These are phyloP conservation scores for Forsythia viridissima DNA, from an alignment of 257 asterid genomes.

Conservation along the genomic window DNA sequence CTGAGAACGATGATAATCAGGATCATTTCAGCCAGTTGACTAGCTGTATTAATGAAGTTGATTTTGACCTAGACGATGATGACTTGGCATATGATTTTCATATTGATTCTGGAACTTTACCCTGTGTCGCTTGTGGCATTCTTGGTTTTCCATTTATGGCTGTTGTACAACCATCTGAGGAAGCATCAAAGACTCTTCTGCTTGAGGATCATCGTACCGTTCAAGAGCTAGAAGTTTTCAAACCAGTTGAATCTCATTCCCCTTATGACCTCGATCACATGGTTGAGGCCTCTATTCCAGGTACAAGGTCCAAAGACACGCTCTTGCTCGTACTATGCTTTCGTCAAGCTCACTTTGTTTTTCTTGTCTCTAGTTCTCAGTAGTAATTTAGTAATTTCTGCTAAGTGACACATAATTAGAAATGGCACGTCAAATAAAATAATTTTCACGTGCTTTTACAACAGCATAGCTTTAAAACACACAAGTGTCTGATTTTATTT, in stretches of 20 bases:
- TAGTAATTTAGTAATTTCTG: constrained; percentile 19
- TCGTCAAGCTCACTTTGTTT: background rate
- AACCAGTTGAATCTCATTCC: constrained; percentile 32
- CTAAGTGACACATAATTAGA: background rate
- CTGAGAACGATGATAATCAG: constrained; percentile 30
- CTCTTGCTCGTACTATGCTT: background rate
- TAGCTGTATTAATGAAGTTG: constrained; percentile 54
- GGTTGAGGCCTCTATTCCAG: constrained; percentile 43
- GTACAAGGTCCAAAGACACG: constrained; percentile 36
- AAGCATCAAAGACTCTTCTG: constrained; percentile 45
- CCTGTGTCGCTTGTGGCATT: constrained; percentile 95
- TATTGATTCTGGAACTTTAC: constrained; percentile 87
- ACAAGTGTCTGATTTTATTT: background rate
- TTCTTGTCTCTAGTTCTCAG: background rate
- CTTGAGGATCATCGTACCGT: constrained; percentile 30
- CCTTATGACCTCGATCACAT: constrained; percentile 23
- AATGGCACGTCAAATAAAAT: constrained; percentile 5
- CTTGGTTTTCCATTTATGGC: constrained; percentile 99
- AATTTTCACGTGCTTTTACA: background rate
- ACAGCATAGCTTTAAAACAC: constrained; percentile 13
- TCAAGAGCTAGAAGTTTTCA: constrained; percentile 22
- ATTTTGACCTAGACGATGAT: constrained; percentile 69
- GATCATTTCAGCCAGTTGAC: constrained; percentile 53
- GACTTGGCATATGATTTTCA: constrained; percentile 74
- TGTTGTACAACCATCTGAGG: constrained; percentile 76